Evolutionary conservation across 2,329 filamentous ascomycete genomes (phyloP).

Genomic region (Talaromyces marneffei): DNA sequence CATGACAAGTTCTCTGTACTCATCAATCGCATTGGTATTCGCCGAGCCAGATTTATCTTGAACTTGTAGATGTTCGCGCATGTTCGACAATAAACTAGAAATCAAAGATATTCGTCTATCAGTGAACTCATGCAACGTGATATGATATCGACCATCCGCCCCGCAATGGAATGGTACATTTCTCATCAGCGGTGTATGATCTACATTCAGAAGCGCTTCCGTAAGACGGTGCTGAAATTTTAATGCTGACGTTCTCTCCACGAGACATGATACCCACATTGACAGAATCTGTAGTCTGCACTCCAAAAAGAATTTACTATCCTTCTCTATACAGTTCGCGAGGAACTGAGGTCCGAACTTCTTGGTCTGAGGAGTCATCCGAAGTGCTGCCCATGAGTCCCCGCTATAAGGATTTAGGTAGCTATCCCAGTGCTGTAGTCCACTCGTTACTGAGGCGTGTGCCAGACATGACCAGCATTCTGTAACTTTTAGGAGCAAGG

Average conservation of each 20-base stretch:
- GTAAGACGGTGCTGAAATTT: constrained; percentile 58
- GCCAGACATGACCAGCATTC: constrained; percentile 53
- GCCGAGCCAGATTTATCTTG: constrained; percentile 28
- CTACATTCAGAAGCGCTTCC: constrained; percentile 47
- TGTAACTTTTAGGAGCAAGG: constrained; percentile 46
- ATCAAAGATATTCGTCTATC: constrained; percentile 51
- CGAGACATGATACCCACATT: constrained; percentile 51
- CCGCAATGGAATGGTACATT: constrained; percentile 53
- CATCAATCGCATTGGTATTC: constrained; percentile 33
- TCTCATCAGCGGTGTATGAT: constrained; percentile 45
- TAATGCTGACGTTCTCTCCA: constrained; percentile 55
- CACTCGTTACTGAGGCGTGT: constrained; percentile 41
- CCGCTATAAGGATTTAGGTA: constrained; percentile 52
- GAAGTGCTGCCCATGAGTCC: constrained; percentile 44
- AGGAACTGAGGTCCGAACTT: constrained; percentile 45
- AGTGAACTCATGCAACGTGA: constrained; percentile 49
- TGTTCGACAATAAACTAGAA: constrained; percentile 54
- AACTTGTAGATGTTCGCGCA: constrained; percentile 47
- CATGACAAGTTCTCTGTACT: constrained; percentile 49
- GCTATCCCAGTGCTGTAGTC: constrained; percentile 48
- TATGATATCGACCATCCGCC: constrained; percentile 37
- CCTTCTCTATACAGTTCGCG: constrained; percentile 40
- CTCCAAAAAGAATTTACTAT: constrained; percentile 37
- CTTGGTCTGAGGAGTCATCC: constrained; percentile 43
- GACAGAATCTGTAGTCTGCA: constrained; percentile 47